Conservation (phyloP, 2,329 filamentous ascomycete genomes). For the Orbilia brochopaga region DNA sequence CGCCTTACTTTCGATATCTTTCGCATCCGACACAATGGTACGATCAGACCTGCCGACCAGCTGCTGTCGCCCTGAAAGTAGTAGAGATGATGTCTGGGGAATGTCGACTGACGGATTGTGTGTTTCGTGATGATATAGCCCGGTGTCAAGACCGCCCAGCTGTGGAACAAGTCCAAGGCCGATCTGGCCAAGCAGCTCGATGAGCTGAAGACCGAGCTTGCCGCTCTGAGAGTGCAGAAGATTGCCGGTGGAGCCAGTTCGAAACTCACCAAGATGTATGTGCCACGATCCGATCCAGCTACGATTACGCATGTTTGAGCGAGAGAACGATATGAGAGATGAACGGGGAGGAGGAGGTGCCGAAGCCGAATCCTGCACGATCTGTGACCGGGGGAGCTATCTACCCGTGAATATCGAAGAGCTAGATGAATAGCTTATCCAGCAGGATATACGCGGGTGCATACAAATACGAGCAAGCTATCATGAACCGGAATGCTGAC, state of each 20-base stretch:
- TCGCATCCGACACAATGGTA: slow-evolving; percentile 51
- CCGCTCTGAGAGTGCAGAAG: slow-evolving; percentile 97
- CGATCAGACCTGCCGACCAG: slow-evolving; percentile 24
- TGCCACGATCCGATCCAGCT: slow-evolving; percentile 46
- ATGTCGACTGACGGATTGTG: slow-evolving; percentile 52
- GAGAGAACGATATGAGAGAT: not conserved
- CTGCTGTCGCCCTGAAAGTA: slow-evolving; percentile 61
- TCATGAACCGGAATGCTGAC: slow-evolving; percentile 36
- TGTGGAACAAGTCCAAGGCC: slow-evolving; percentile 99
- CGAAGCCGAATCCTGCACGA: not conserved
- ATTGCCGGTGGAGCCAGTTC: slow-evolving; percentile 87
- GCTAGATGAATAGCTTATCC: slow-evolving; percentile 7
- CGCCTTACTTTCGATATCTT: slow-evolving; percentile 16
- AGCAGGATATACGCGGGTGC: slow-evolving; percentile 19
- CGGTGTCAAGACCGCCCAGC: slow-evolving; percentile 90
- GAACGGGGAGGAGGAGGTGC: not conserved
- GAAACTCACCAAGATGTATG: slow-evolving; percentile 97
- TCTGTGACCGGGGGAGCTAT: not conserved
- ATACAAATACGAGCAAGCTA: slow-evolving; percentile 13
- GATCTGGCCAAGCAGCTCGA: slow-evolving; percentile 94
- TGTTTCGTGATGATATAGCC: slow-evolving; percentile 60
- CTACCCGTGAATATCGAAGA: not conserved
- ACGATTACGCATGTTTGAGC: slow-evolving; percentile 6
- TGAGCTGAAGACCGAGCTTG: slow-evolving; percentile 95
- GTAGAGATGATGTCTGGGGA: too few relatives aligned